Evolutionary conservation across 768 basidiomycete genomes (phyloP).

Genomic region (Pleurotus platypus): DNA sequence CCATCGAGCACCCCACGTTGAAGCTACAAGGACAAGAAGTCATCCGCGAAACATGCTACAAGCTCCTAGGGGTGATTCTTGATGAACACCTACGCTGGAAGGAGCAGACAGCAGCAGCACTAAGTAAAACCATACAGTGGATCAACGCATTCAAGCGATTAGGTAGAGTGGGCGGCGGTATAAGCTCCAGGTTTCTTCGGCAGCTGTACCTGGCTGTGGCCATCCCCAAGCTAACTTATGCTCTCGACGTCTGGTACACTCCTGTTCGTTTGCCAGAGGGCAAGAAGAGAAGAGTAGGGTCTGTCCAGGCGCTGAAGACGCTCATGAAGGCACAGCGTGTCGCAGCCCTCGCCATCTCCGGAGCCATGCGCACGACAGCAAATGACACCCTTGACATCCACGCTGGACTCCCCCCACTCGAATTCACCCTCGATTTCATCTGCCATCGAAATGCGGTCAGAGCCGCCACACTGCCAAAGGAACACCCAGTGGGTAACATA

Average conservation of each 20-base stretch:
- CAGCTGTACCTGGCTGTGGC: slow-evolving; percentile 22
- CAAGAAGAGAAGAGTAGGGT: slow-evolving; percentile 5
- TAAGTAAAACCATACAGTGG: slow-evolving; percentile 3
- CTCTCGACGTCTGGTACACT: slow-evolving; percentile 19
- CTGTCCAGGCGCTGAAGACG: slow-evolving; percentile 10
- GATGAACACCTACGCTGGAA: slow-evolving; percentile 17
- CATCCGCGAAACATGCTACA: slow-evolving; percentile 12
- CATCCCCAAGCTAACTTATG: slow-evolving; percentile 21
- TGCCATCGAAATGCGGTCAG: slow-evolving; percentile 10
- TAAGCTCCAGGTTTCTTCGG: slow-evolving; percentile 12
- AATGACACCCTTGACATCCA: slow-evolving; percentile 16
- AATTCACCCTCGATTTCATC: slow-evolving; percentile 8
- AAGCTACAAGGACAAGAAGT: slow-evolving; percentile 10
- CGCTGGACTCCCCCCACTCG: slow-evolving; percentile 14
- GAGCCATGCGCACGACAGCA: slow-evolving; percentile 13
- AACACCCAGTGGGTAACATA: slow-evolving; percentile 13
- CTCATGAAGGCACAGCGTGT: slow-evolving; percentile 14
- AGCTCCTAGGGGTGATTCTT: slow-evolving; percentile 23
- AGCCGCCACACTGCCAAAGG: slow-evolving; percentile 14
- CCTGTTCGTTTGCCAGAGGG: slow-evolving; percentile 8
- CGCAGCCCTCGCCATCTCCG: slow-evolving; percentile 16
- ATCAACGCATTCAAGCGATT: slow-evolving; percentile 5
- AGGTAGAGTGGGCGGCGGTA: slow-evolving; percentile 11
- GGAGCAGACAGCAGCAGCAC: slow-evolving; percentile 11
- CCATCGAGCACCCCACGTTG: slow-evolving; percentile 2